Evolutionary conservation across 768 basidiomycete genomes (phyloP).

Genomic region (Kwoniella dendrophila): DNA sequence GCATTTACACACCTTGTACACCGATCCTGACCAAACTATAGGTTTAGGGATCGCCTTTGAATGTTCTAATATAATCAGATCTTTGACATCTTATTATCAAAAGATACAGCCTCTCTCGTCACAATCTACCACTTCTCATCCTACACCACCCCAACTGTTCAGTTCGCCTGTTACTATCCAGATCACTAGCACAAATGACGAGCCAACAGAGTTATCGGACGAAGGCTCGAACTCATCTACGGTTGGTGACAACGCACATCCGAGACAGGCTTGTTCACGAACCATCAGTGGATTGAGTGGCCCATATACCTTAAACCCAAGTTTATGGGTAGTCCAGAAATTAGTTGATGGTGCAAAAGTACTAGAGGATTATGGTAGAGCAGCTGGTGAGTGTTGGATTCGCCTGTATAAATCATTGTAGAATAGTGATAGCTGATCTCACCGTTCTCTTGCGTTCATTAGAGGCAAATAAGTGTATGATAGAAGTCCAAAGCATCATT

Average conservation of each 20-base stretch:
- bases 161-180: neutral
- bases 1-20: conserved; percentile 21
- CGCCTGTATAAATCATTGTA: neutral
- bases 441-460: neutral
- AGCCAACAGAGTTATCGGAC: too few species aligned
- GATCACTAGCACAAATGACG: too few species aligned
- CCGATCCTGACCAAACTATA: conserved; percentile 13
- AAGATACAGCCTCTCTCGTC: neutral
- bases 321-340: conserved; percentile 25
- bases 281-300: conserved; percentile 23
- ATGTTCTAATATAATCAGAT: conserved; percentile 15
- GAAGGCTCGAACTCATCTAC: neutral
- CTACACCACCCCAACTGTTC: neutral
- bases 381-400: conserved; percentile 9
- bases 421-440: neutral
- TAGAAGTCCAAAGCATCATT: neutral
- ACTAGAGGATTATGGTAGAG: conserved; percentile 12
- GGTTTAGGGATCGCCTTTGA: conserved; percentile 11
- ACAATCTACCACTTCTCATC: neutral
- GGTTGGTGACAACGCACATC: neutral
- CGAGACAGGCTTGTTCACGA: neutral
- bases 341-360: conserved; percentile 22
- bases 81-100: neutral
- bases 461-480: conserved; percentile 1
- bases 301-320: conserved; percentile 24